These are phyloP conservation scores for Stenogyne calaminthoides DNA, from an alignment of 305 asterid species.

Conservation along the genomic window DNA sequence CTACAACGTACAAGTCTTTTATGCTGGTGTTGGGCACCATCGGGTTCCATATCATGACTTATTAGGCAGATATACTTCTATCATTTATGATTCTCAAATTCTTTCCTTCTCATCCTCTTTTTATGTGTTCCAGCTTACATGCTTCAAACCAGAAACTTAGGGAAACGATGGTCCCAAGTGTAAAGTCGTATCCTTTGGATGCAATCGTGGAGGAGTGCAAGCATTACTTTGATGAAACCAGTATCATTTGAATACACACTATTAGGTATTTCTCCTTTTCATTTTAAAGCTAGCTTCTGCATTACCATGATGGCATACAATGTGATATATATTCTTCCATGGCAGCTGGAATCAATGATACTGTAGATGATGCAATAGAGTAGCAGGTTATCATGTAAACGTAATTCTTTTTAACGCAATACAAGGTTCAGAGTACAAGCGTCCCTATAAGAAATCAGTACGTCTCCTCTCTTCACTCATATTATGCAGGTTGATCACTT, in stretches of 20 bases:
- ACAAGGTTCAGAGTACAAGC: conserved; percentile 76
- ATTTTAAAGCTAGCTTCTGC: conserved; percentile 8
- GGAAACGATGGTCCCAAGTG: conserved; percentile 88
- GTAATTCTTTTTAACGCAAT: conserved; percentile 86
- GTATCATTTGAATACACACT: conserved; percentile 93
- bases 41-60: not conserved
- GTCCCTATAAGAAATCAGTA: conserved; percentile 80
- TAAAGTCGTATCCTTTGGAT: conserved; percentile 85
- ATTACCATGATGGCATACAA: conserved; percentile 16
- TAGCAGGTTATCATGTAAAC: conserved; percentile 90
- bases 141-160: conserved; percentile 88
- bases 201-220: conserved; percentile 95
- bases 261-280: conserved; percentile 51
- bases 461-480: conserved; percentile 28
- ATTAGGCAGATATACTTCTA: not conserved
- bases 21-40: not conserved
- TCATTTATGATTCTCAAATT: not conserved
- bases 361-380: conserved; percentile 72
- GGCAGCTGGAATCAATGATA: conserved; percentile 87
- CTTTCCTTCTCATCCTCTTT: conserved; percentile 17
- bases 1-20: not conserved
- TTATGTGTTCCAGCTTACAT: conserved; percentile 49
- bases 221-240: conserved; percentile 80
- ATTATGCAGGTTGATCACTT: not conserved
- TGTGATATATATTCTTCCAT: conserved; percentile 23